phyloP scores from a whole-genome alignment of 345 rosid species.

The Gossypium stocksii region DNA sequence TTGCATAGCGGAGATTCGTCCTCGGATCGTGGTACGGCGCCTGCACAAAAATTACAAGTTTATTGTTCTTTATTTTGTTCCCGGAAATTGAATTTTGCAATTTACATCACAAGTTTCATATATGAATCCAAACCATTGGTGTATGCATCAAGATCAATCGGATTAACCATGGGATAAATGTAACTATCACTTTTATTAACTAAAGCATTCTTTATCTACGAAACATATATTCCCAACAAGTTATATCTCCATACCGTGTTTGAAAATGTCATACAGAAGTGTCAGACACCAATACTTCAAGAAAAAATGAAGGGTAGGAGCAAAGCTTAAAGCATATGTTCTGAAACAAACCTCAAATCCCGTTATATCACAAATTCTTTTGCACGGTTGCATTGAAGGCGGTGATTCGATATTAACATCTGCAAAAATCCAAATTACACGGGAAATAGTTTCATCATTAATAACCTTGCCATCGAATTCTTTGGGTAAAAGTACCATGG shows the following conservation, averaged over 20 bases:
- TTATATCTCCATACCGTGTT: too few relatives aligned
- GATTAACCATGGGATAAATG: too few relatives aligned
- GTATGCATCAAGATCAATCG: too few relatives aligned
- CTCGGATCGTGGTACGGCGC: slow-evolving; percentile 85
- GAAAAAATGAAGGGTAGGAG: too few relatives aligned
- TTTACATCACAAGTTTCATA: not conserved
- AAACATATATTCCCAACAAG: too few relatives aligned
- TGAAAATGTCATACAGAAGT: too few relatives aligned
- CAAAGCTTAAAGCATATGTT: not conserved
- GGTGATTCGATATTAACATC: slow-evolving; percentile 88
- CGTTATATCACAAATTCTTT: slow-evolving; percentile 80
- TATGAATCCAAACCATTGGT: too few relatives aligned
- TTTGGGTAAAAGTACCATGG: not conserved
- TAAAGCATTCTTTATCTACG: too few relatives aligned
- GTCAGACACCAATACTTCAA: too few relatives aligned
- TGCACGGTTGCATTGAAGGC: slow-evolving; percentile 76
- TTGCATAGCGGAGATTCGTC: slow-evolving; percentile 79
- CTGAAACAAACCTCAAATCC: slow-evolving; percentile 66
- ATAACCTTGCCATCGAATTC: not conserved
- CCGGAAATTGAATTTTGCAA: not conserved
- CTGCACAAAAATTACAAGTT: slow-evolving; percentile 30
- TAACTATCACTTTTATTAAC: not conserved
- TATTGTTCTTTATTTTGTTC: not conserved
- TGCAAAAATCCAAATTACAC: slow-evolving; percentile 26
- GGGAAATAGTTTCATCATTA: not conserved